Evolutionary conservation across 805 yeast species (phyloP), one percentile per base, ranked within the genome.

Genomic region (Candida alai): DNA sequence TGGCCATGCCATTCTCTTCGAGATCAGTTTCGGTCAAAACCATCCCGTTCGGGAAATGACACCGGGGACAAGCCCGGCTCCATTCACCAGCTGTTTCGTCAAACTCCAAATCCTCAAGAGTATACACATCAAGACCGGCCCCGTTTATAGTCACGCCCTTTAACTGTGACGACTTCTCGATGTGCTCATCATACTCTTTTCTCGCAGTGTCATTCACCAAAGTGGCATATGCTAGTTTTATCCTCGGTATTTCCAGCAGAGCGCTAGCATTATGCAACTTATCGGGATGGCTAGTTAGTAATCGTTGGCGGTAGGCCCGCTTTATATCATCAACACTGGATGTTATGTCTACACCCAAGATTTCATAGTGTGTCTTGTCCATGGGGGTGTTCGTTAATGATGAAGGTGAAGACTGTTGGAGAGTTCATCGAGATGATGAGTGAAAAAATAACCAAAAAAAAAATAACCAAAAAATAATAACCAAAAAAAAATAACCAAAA

Each of bases 201-300:
- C 84, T 62, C 2, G 40, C 25, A 3, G 34, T 45, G 0, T 61
- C 49, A 43, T 76, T 70, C 0, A 67, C 53, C 6, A 88, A 58
- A 0, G 69, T 62, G n/a, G 58, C 48, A 47, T 84, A 88, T 0
- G 97, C 96, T 15, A 54, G 58, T 44, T 81, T 73, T 19, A 88
- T 67, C 16, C 58, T 57, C 37, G 73, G 37, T 30, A 36, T 37
- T 27, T 17, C 47, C 28, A 38, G 31, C 10, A 40, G 37, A 8
- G 33, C 35, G 14, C 32, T 32, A 7, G 17, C 27, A 22, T 22
- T 36, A 3, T 33, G 37, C 7, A 34, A 34, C 41, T 88, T 89
- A 53, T 90, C 97, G 1, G 97, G 97, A 55, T 90, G 97, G 2
- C 73, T 55, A 3, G 54, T 49, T 2, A 90, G 62, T 5, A 90